Evolutionary conservation across 257 asterid genomes (phyloP).

Genomic region (Solanum piurae): DNA sequence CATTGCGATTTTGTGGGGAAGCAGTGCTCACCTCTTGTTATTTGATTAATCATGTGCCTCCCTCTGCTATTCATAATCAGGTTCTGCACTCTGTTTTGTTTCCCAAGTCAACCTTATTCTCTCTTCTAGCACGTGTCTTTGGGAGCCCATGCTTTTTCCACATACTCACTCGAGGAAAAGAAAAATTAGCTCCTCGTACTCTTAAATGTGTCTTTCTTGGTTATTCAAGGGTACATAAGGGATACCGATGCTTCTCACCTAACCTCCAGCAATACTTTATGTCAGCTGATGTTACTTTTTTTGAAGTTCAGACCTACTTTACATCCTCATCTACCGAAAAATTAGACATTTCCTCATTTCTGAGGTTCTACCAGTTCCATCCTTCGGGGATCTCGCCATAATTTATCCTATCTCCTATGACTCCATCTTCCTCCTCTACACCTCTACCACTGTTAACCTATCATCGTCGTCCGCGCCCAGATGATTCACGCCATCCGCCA

Average conservation of each 20-base stretch:
- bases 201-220: background rate
- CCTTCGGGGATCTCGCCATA: background rate
- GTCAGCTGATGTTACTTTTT: background rate
- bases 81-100: background rate
- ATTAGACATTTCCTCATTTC: background rate
- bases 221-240: background rate
- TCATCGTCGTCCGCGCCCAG: background rate
- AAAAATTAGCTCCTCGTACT: background rate
- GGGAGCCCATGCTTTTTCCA: background rate
- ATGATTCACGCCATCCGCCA: background rate
- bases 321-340: background rate
- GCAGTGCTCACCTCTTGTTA: background rate
- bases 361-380: background rate
- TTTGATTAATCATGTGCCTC: background rate
- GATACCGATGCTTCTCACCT: background rate
- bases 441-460: background rate
- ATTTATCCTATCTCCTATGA: background rate
- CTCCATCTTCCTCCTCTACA: background rate
- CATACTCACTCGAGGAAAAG: background rate
- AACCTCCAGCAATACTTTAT: background rate
- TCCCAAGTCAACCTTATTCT: background rate
- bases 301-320: background rate
- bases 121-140: background rate
- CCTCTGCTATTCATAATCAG: background rate
- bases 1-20: background rate